These are phyloP conservation scores for Pisolithus microcarpus DNA, from an alignment of 768 basidiomycete species.

Conservation along the genomic window DNA sequence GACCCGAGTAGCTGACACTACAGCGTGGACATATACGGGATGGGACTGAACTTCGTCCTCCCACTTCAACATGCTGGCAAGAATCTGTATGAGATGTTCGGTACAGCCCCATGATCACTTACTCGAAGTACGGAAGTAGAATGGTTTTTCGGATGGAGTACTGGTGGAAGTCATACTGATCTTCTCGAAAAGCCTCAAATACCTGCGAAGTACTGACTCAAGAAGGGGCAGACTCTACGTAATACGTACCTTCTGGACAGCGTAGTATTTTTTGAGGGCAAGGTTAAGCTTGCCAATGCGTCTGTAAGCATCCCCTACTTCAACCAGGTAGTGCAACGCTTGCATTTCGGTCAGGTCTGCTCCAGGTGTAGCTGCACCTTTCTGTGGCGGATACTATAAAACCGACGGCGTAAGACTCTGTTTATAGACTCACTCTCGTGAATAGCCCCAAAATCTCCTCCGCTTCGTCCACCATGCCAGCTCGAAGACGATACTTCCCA, in stretches of 20 bases:
- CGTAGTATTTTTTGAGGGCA: slow-evolving; percentile 80
- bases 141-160: slow-evolving; percentile 90
- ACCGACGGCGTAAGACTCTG: background rate
- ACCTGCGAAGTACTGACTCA: slow-evolving; percentile 35
- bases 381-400: slow-evolving; percentile 40
- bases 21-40: slow-evolving; percentile 68
- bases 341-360: slow-evolving; percentile 95
- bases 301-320: slow-evolving; percentile 70
- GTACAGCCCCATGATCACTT: slow-evolving; percentile 21
- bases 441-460: slow-evolving; percentile 73
- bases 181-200: slow-evolving; percentile 85
- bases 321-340: slow-evolving; percentile 76
- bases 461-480: slow-evolving; percentile 74
- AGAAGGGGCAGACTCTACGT: slow-evolving; percentile 1
- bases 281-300: slow-evolving; percentile 59
- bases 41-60: slow-evolving; percentile 76
- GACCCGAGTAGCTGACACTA: slow-evolving; percentile 65
- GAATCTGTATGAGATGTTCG: slow-evolving; percentile 1
- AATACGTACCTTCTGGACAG: slow-evolving; percentile 58
- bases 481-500: slow-evolving; percentile 84
- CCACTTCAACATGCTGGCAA: slow-evolving; percentile 64
- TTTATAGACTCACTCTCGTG: slow-evolving; percentile 64
- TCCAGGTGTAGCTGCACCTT: slow-evolving; percentile 68
- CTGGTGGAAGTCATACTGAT: slow-evolving; percentile 96
- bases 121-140: slow-evolving; percentile 82